Conservation (phyloP, 768 basidiomycete species). For the Russula vinacea region DNA sequence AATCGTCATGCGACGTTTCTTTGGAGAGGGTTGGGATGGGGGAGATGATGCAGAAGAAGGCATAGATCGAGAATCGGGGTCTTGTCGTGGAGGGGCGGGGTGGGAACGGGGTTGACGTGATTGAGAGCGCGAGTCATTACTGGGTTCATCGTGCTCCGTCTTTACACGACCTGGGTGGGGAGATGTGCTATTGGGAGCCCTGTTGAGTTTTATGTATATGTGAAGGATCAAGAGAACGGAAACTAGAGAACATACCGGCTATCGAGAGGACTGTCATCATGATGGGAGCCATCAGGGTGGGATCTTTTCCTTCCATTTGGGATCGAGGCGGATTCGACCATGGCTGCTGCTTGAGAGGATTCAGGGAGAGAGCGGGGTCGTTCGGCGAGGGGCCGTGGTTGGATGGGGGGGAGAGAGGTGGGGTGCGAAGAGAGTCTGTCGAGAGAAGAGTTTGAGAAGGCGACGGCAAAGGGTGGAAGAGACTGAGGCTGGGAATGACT, state of each 20-base stretch:
- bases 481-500: conserved; percentile 51
- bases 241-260: conserved; percentile 30
- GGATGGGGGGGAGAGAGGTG: conserved; percentile 66
- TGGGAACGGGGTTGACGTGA: conserved; percentile 19
- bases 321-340: conserved; percentile 25
- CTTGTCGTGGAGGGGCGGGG: conserved; percentile 12
- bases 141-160: conserved; percentile 58
- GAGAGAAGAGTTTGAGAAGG: conserved; percentile 61
- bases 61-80: conserved; percentile 22
- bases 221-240: conserved; percentile 18
- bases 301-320: conserved; percentile 34
- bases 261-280: conserved; percentile 21
- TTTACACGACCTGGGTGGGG: conserved; percentile 54
- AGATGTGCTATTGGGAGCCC: conserved; percentile 38
- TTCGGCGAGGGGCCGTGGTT: conserved; percentile 40
- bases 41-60: conserved; percentile 23
- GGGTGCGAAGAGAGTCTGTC: conserved; percentile 47
- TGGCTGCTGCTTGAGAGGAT: conserved; percentile 28
- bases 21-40: conserved; percentile 36
- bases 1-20: conserved; percentile 71
- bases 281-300: conserved; percentile 24
- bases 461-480: conserved; percentile 75
- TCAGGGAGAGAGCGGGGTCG: conserved; percentile 31
- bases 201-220: conserved; percentile 24
- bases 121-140: conserved; percentile 39